Percentiles rank a stretch among this genome's conserved stretches.
phyloP scores from a whole-genome alignment of 2,329 filamentous ascomycete species.

The Cordyceps sp. region DNA sequence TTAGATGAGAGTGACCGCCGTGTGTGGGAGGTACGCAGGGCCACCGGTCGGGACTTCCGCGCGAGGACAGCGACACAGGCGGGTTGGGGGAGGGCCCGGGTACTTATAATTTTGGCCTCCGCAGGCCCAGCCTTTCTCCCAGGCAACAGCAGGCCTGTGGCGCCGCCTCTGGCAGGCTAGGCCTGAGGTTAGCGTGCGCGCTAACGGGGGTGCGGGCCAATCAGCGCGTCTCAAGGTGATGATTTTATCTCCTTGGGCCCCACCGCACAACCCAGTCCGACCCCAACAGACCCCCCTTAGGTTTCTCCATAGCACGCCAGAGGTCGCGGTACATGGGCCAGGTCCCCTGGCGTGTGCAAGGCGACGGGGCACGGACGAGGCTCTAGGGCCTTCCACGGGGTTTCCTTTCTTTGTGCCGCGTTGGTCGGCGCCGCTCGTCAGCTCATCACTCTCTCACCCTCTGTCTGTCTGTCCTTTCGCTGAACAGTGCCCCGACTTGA shows the following conservation, averaged over 20 bases:
- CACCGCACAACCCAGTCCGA: slow-evolving; percentile 15
- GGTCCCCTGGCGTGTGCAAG: neutral
- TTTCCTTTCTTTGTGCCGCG: neutral
- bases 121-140: slow-evolving; percentile 19
- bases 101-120: slow-evolving; percentile 38
- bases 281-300: slow-evolving; percentile 19
- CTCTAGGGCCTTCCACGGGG: neutral
- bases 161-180: slow-evolving; percentile 22
- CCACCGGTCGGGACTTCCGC: slow-evolving; percentile 38
- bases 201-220: slow-evolving; percentile 20
- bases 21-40: slow-evolving; percentile 31
- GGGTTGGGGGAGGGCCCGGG: slow-evolving; percentile 33
- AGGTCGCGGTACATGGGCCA: slow-evolving; percentile 6
- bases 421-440: neutral
- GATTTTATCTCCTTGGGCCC: slow-evolving; percentile 22
- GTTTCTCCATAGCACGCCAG: slow-evolving; percentile 17
- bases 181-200: slow-evolving; percentile 18
- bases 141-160: slow-evolving; percentile 28
- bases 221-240: slow-evolving; percentile 12
- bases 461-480: neutral
- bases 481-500: no score
- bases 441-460: neutral
- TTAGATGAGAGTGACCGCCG: slow-evolving; percentile 21
- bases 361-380: slow-evolving; percentile 1
- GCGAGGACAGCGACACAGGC: slow-evolving; percentile 29